Evolutionary conservation across 2,329 filamentous ascomycete species (phyloP), one percentile per base, ranked within the genome.

Genomic region (Ilyonectria destructans): DNA sequence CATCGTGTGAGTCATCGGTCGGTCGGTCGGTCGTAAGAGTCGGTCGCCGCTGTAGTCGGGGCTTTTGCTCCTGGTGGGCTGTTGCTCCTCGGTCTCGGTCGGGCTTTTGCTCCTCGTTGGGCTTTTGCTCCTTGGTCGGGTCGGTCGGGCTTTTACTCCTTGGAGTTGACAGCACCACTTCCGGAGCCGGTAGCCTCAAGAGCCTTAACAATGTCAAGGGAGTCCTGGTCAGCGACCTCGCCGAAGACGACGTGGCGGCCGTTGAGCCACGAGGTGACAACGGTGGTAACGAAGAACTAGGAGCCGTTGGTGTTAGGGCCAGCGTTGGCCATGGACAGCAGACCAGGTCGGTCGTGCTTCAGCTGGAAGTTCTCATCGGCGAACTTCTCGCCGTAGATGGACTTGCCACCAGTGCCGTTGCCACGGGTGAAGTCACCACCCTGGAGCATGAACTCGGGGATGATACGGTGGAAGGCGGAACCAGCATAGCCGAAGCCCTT

Each of bases 271-370:
- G 91, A 91, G 69, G 96, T 98, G 68, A 91, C 88, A 58, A 97
- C 94, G 64, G 96, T 98, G 78, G 96, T 98, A 81, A 98, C 86
- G 88, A 98, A 98, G 89, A 98, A 98, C 84, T 98, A 96, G 59
- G 94, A 97, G 78, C 96, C 96, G 85, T 99, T 23, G n/a, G 96
- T 98, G 92, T 98, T 97, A 80, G 93, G 92, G 77, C 95, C 95
- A 77, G 95, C 93, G 85, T 97, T 97, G 82, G 95, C 95, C 95
- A 97, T 97, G 84, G 95, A 97, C 75, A 97, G 89, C 77, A 95
- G 88, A 86, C 92, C 93, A 71, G 92, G 91, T 77, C 87, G 85
- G 82, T 83, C 84, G 90, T 97, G 95, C 87, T 90, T 91, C 75
- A 87, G 80, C 71, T 84, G 80, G 88, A 97, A 97, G 92, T 97